Base-by-base conservation (phyloP, 208 protist species). In the Trypanosoma vivax region DNA sequence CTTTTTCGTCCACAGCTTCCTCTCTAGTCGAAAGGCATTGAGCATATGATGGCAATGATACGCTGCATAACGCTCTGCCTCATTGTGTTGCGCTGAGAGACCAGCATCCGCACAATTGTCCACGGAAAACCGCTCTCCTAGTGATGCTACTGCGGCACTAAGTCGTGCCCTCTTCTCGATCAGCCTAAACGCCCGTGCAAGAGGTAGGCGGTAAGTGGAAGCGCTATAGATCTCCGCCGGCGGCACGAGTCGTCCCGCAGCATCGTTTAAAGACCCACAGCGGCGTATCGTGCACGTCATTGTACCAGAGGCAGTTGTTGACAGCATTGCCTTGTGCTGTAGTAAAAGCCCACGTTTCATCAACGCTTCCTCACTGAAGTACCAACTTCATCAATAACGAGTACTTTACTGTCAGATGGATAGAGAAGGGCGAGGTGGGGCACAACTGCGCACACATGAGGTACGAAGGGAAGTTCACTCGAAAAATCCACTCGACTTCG, bases 11-110 rank as follows among this genome's bases (percentile, higher is more conserved):
- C 49, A 60, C 18, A 24, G 24, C 10, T 27, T 48, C 18, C 58
- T 41, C 31, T 67, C 60, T 31, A 18, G 28, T 50, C 60, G 52
- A 46, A 77, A 86, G 4, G 40, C 51, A 6, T 65, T 63, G 19
- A 85, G 50, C 3, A 86, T 66, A 48, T 92, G 85, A 63, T 92
- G 81, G 10, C 64, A 74, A 52, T 92, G 80, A 52, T 87, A 86
- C 10, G 69, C 65, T 13, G 64, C 55, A 37, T 89, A 89, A 11
- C 47, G 38, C 4, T 50, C 50, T 1, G 66, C 73, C 48, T 60
- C 69, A 16, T 43, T 14, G 1, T 47, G 41, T 7, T 51, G 35
- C 11, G 16, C 5, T 0, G 10, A 1, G 0, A 2, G 19, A 1
- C 21, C 27, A 7, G 37, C 24, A 5, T 9, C 11, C 3, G 18